Base-by-base conservation (phyloP, 495 filamentous ascomycete genomes). In the Penicillium paradoxum region DNA sequence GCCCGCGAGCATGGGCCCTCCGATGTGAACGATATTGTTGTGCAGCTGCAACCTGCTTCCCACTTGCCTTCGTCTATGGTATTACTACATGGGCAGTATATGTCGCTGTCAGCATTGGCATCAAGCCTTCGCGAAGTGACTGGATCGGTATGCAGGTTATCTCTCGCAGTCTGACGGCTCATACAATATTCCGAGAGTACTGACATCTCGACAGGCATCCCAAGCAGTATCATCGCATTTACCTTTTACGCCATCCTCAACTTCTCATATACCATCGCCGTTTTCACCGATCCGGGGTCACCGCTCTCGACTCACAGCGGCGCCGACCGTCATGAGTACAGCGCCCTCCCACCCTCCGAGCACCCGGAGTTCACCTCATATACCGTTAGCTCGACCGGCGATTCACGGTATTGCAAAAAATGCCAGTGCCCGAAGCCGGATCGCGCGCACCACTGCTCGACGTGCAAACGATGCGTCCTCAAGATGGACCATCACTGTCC, bases 401-500 rank as follows among this genome's bases (percentile, higher is more conserved):
- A 85, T 56, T 69, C 83, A 27, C 84, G 93, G 30, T 97, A 86
- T 73, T 98, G 93, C 77, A 97, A 97, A 74, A 98, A 98, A 73
- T 98, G 93, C 70, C 85, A 92, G 70, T 83, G 83, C 27, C 82
- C 83, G 45, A 98, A 98, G 73, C 93, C 93, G 37, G 95, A 97
- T 71, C 91, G 93, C 25, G 83, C 95, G 30, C 93, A 98, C 66
- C 93, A 98, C 75, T 98, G 93, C 77, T 92, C 87, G 11, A 89
- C 89, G 13, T 98, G 93, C 70, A 82, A 84, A 50, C 84, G 86
- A 55, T 98, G 93, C 67, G 92, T 98, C 10, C 76, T 97, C 64
- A 97, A 97, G 72, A 98, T 98, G 93, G 93, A 98, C 68, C 93
- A 98, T 68, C 93, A 98, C 73, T 98, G 93, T 62, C 93, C 93